Conservation (phyloP, 306 rosid genomes). For the Quercus berberidifolia region DNA sequence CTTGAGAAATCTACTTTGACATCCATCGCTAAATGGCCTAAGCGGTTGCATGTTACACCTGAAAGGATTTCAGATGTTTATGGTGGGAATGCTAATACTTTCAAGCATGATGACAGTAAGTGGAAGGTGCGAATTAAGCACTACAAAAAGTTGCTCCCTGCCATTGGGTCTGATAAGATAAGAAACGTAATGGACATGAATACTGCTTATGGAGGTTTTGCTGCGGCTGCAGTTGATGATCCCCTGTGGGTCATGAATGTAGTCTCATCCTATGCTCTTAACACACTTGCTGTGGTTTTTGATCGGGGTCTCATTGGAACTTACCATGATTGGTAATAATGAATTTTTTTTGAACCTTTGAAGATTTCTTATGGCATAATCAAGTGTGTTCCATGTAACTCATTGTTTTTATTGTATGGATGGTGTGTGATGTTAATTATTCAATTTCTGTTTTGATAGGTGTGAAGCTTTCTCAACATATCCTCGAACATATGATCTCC, state of each 20-base stretch:
- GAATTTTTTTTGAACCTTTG: not conserved
- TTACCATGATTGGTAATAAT: constrained; percentile 82
- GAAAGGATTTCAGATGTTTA: constrained; percentile 55
- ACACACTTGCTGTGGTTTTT: constrained; percentile 77
- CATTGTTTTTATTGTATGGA: not conserved
- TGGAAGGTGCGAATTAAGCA: constrained; percentile 78
- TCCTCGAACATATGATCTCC: constrained; percentile 95
- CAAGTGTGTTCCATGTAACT: not conserved
- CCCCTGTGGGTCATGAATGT: constrained; percentile 99
- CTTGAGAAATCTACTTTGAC: constrained; percentile 51
- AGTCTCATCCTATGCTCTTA: constrained; percentile 75
- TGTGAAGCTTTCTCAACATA: constrained; percentile 98
- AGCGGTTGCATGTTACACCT: constrained; percentile 60
- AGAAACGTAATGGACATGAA: constrained; percentile 99
- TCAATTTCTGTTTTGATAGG: constrained; percentile 48
- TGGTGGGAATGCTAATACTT: constrained; percentile 57
- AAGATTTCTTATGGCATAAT: not conserved
- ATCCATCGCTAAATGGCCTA: constrained; percentile 75
- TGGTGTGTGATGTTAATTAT: constrained; percentile 19
- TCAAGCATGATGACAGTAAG: constrained; percentile 71
- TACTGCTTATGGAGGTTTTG: constrained; percentile 83
- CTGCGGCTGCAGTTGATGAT: constrained; percentile 69
- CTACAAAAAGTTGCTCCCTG: constrained; percentile 87
- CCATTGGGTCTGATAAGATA: constrained; percentile 70
- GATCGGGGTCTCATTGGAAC: constrained; percentile 96